A percentile compares a stretch with the other conserved stretches of the same genome.
phyloP scores from a whole-genome alignment of 1,284 basidiomycete species.

The Ganoderma meredithae region DNA sequence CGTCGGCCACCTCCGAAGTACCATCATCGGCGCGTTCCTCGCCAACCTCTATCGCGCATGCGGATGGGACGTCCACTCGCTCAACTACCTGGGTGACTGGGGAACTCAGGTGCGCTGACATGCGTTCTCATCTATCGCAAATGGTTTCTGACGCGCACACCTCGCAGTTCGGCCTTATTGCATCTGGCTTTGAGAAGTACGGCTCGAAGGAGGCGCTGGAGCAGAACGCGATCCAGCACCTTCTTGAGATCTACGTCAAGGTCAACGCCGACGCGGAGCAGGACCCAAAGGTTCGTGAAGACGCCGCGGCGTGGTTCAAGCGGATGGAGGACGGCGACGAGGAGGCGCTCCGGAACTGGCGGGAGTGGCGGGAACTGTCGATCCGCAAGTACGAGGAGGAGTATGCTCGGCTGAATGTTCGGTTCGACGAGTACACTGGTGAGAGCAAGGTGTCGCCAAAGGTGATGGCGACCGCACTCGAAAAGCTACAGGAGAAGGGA shows the following conservation, averaged over 20 bases:
- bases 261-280: slow-evolving; percentile 87
- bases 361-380: slow-evolving; percentile 91
- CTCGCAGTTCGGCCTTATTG: slow-evolving; percentile 84
- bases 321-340: slow-evolving; percentile 97
- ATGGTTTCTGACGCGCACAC: neutral
- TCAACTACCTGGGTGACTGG: slow-evolving; percentile 98
- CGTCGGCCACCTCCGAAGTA: slow-evolving; percentile 95
- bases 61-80: slow-evolving; percentile 90
- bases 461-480: slow-evolving; percentile 78
- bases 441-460: slow-evolving; percentile 90
- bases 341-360: slow-evolving; percentile 87
- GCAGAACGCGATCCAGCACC: slow-evolving; percentile 92
- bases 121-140: neutral
- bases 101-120: slow-evolving; percentile 76
- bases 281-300: slow-evolving; percentile 79
- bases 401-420: slow-evolving; percentile 91
- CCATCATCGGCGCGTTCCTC: slow-evolving; percentile 97
- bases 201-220: slow-evolving; percentile 87
- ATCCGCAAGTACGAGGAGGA: slow-evolving; percentile 92
- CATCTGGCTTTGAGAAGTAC: slow-evolving; percentile 92
- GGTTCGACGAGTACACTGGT: slow-evolving; percentile 95
- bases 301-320: slow-evolving; percentile 93
- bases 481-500: slow-evolving; percentile 63
- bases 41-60: slow-evolving; percentile 92
- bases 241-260: slow-evolving; percentile 95